Evolutionary conservation across 495 filamentous ascomycete species (phyloP), one percentile per base, ranked within the genome.

Genomic region (Penicillium argentinense): DNA sequence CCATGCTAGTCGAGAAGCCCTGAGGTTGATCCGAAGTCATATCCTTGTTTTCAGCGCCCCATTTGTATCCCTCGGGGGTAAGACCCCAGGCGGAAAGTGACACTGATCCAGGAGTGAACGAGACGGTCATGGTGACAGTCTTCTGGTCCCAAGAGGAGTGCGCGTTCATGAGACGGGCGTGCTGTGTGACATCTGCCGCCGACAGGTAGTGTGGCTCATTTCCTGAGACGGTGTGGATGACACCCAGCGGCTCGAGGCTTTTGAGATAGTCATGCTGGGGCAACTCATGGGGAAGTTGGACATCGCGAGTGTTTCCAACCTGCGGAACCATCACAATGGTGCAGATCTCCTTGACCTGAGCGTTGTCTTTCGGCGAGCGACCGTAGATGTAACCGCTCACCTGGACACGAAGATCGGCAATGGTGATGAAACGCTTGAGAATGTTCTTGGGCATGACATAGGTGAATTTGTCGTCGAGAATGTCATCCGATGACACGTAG

Each of bases 391-490:
- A 99, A 18, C 91, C 95, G 2, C 91, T 88, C 19, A 97, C 91
- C 64, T 99, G 95, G 38, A 96, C 89, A 18, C 95, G 90, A 24
- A 99, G 82, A 76, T 99, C 95, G 36, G 95, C 87, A 58, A 99
- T 95, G 47, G 88, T 91, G 72, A 99, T 97, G 80, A 99, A 99
- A 42, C 89, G 86, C 78, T 95, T 97, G 59, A 99, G 81, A 46
- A 97, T 85, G 66, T 99, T 99, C 79, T 97, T 97, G 1, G 95
- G 95, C 91, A 99, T 96, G 57, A 99, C 84, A 58, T 95, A 97
- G 8, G 90, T 96, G 64, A 86, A 88, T 42, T 88, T 87, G 42
- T 86, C 85, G 55, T 90, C 85, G 24, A 81, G 82, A 59, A 91
- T 85, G 56, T 97, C 93, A 49, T 91, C 87, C 1, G 91, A 95